phyloP scores from a whole-genome alignment of 331 rosid species.

The Malus hybrid region DNA sequence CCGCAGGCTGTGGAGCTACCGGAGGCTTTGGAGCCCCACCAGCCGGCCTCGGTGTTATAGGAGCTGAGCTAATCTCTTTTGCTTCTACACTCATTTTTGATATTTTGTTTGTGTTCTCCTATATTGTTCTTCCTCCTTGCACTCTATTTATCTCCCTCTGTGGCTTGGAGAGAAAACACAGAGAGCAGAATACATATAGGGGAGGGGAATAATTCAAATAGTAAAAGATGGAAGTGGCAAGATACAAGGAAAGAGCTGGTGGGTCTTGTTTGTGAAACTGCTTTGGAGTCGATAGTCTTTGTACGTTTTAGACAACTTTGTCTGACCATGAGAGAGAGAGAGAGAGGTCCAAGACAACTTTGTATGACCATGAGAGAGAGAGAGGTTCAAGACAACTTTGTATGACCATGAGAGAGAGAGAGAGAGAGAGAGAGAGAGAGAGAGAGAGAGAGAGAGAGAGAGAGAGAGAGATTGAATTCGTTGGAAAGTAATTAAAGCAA shows the following conservation, averaged over 20 bases:
- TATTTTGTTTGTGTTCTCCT: neutral
- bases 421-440: no score
- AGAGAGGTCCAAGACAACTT: no score
- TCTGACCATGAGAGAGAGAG: neutral
- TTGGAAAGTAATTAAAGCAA: neutral
- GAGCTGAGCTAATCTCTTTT: conserved; percentile 66
- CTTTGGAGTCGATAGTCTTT: neutral
- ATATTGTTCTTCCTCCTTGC: neutral
- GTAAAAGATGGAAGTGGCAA: neutral
- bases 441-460: neutral
- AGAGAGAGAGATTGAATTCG: neutral
- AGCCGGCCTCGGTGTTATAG: conserved; percentile 52
- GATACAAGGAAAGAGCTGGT: neutral
- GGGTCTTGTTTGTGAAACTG: neutral
- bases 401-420: neutral
- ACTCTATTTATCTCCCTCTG: neutral
- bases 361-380: neutral
- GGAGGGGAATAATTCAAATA: neutral
- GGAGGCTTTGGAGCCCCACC: conserved; percentile 26
- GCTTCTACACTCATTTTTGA: conserved; percentile 22
- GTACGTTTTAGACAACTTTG: conserved; percentile 15
- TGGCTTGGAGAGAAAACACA: neutral
- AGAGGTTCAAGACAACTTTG: no score
- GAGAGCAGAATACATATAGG: neutral
- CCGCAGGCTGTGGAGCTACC: conserved; percentile 33